Evolutionary conservation across 2,329 filamentous ascomycete species (phyloP), one percentile per base, ranked within the genome.

Genomic region (Tympanopsis confertula): DNA sequence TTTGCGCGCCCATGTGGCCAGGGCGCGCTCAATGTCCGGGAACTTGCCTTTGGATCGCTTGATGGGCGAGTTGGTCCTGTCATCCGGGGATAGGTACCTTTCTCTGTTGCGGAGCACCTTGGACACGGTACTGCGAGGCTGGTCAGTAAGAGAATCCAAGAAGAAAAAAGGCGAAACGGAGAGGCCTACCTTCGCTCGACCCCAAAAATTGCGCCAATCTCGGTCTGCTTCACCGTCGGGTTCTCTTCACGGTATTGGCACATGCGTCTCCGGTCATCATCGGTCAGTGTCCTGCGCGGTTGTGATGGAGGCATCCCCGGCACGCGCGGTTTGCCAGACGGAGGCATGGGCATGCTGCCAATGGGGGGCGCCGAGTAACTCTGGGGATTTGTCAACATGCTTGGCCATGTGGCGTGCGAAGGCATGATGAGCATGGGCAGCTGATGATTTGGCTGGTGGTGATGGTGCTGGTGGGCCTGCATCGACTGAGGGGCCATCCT

Each of bases 21-120:
- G 71, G 2, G 89, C 86, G 51, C 87, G 80, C 56, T 96, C 91
- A 50, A 96, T 88, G 60, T 96, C 88, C 10, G 86, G 86, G 35
- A 76, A 82, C 57, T 89, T 91, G 38, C 84, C 81, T 62, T 94
- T 94, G 40, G 74, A 67, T 47, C 83, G 81, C 58, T 91, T 94
- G 46, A 83, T 74, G 4, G 86, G 84, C 33, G 87, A 89, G 47
- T 72, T 75, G 54, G 69, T 86, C 47, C 79, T 82, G 57, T 86
- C 87, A 51, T 85, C 85, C 38, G 78, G 77, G 51, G 81, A 83
- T 13, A 96, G 71, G 59, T 94, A 96, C 57, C 93, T 91, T 45
- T 98, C 91, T 63, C 89, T 94, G 52, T 94, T 82, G 38, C 89
- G 80, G 45, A 98, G 62, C 39, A 96, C 91, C 57, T 98, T 98